phyloP scores from a whole-genome alignment of 2,329 filamentous ascomycete genomes.

The Teratosphaeria gauchensis region DNA sequence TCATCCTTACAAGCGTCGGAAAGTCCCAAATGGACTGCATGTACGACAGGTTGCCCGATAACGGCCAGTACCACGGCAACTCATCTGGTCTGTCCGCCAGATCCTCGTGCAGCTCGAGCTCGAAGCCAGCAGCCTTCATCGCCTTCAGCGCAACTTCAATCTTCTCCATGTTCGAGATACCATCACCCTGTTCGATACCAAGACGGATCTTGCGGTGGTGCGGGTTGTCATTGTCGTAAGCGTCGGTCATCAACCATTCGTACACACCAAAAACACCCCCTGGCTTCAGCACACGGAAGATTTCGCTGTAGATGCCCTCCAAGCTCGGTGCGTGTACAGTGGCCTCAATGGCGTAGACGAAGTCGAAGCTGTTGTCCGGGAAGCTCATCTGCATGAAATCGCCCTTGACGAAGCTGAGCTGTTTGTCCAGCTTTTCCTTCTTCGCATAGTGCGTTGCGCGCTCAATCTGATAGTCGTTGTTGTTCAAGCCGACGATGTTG shows the following conservation, averaged over 20 bases:
- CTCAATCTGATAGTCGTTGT: conserved; percentile 98
- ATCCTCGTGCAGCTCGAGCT: conserved; percentile 75
- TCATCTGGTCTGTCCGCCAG: conserved; percentile 65
- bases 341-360: conserved; percentile 93
- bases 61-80: conserved; percentile 88
- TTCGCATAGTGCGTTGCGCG: conserved; percentile 77
- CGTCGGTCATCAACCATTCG: conserved; percentile 97
- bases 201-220: conserved; percentile 83
- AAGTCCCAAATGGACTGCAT: conserved; percentile 71
- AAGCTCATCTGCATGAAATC: conserved; percentile 99
- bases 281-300: conserved; percentile 90
- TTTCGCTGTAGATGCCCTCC: conserved; percentile 87
- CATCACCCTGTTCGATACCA: conserved; percentile 89
- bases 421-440: conserved; percentile 69
- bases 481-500: conserved; percentile 88
- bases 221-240: conserved; percentile 81
- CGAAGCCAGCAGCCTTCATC: conserved; percentile 80
- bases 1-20: conserved; percentile 81
- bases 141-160: conserved; percentile 71
- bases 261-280: conserved; percentile 94
- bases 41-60: conserved; percentile 77
- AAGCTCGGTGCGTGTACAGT: conserved; percentile 89
- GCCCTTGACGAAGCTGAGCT: conserved; percentile 82
- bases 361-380: conserved; percentile 83
- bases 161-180: conserved; percentile 95